phyloP scores from a whole-genome alignment of 2,329 filamentous ascomycete species.

The Canariomyces notabilis region DNA sequence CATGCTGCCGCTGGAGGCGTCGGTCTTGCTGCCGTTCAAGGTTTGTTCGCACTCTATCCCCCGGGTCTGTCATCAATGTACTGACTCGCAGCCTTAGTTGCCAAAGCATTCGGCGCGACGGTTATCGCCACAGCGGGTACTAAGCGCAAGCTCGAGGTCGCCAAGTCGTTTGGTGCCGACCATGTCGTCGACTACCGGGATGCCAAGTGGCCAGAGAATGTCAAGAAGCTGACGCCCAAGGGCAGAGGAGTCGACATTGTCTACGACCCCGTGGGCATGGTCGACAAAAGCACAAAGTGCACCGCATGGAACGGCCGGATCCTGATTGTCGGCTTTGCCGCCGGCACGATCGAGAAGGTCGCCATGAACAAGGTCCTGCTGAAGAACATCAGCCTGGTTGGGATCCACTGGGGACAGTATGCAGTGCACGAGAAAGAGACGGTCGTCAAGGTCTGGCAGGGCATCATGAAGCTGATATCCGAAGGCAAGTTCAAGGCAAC shows the following conservation, averaged over 20 bases:
- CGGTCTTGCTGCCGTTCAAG: conserved; percentile 84
- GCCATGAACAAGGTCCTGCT: conserved; percentile 87
- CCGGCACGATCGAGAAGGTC: conserved; percentile 82
- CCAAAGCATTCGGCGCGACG: conserved; percentile 84
- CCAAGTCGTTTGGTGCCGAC: conserved; percentile 77
- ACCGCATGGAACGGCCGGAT: conserved; percentile 89
- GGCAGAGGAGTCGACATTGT: conserved; percentile 80
- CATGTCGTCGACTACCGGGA: conserved; percentile 73
- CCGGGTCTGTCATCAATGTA: not conserved
- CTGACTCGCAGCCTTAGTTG: conserved; percentile 44
- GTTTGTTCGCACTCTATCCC: conserved; percentile 26
- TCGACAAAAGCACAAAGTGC: conserved; percentile 84
- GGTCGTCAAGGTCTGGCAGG: conserved; percentile 72
- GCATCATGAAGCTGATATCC: conserved; percentile 71
- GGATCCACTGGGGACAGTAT: conserved; percentile 90
- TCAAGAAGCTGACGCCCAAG: conserved; percentile 72
- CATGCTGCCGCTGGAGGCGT: conserved; percentile 92
- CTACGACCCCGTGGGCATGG: conserved; percentile 88
- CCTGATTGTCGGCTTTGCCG: conserved; percentile 84
- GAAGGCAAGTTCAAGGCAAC: conserved; percentile 77
- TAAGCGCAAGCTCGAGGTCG: conserved; percentile 72
- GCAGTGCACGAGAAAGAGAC: conserved; percentile 64
- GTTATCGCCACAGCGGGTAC: conserved; percentile 92
- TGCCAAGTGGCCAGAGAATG: conserved; percentile 57
- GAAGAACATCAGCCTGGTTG: conserved; percentile 89